phyloP scores from a whole-genome alignment of 164 flowering plant genomes.

The Dillenia suffruticosa region DNA sequence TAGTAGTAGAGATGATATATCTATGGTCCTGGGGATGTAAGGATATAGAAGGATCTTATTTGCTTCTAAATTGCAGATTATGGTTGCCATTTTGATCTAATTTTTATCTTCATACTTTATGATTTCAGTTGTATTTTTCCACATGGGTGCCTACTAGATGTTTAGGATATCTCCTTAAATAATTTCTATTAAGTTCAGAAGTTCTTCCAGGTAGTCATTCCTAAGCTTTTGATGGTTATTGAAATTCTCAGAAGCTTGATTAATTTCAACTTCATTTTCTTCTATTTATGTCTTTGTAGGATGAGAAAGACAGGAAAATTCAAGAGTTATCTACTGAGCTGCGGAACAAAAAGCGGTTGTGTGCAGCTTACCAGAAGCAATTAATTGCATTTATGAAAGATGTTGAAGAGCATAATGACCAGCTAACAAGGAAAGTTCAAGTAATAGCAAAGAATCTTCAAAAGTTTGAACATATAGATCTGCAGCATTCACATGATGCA shows the following conservation, averaged over 20 bases:
- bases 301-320: slow-evolving; percentile 27
- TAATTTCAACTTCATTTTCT: not conserved
- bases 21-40: too few relatives aligned
- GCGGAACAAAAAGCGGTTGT: slow-evolving; percentile 14
- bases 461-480: slow-evolving; percentile 17
- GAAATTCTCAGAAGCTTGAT: not conserved
- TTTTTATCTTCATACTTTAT: too few relatives aligned
- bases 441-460: slow-evolving; percentile 14
- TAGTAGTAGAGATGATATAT: too few relatives aligned
- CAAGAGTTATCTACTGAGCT: slow-evolving; percentile 22
- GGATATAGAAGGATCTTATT: too few relatives aligned
- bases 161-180: too few relatives aligned
- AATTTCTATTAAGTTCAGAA: too few relatives aligned
- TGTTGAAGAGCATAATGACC: slow-evolving; percentile 25
- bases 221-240: too few relatives aligned
- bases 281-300: slow-evolving; percentile 11
- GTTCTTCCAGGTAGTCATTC: too few relatives aligned
- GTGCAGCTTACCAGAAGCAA: slow-evolving; percentile 17
- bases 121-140: too few relatives aligned
- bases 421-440: slow-evolving; percentile 19
- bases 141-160: too few relatives aligned
- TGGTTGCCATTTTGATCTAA: too few relatives aligned
- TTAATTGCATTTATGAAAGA: slow-evolving; percentile 21
- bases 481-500: slow-evolving; percentile 1
- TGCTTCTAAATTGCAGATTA: too few relatives aligned